Base-by-base conservation (phyloP, 148 eudicot genomes). In the Salicornia ramosissima region DNA sequence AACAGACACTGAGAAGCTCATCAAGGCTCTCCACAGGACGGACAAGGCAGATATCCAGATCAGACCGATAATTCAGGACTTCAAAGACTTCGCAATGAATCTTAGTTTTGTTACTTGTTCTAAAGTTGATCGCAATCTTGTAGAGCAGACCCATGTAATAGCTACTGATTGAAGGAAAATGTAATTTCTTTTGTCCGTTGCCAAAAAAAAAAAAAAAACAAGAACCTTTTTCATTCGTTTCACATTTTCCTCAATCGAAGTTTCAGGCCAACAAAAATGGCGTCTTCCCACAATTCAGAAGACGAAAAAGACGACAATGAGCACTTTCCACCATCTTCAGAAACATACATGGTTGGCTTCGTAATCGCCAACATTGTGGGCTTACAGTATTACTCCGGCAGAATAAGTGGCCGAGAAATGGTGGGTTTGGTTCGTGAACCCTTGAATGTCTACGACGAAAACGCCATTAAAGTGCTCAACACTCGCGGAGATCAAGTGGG, bases 341-440 rank as follows among this genome's bases (percentile, higher is more conserved):
- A 86, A 13, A 80, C 87, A n/a, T 85, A 79, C 84, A 40, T 85
- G 77, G 70, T 90, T 3, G 98, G 98, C 0, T 90, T 88, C 59
- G 72, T 88, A 1, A 71, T 90, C 13, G 95, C 73, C 6, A 87
- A 93, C 67, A 83, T 93, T 4, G 97, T 88, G 30, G 97, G 97
- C 5, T 5, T 85, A 0, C 86, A 85, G 57, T 72, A 87, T 60
- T 87, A 93, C 71, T n/a, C 79, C 1, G 96, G 92, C 40, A 59
- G 65, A 1, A 82, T 88, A 28, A 83, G 80, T 33, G 92, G 96
- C 45, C 80, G 92, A 19, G 92, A 93, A 73, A 69, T 88, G 80
- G 96, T 93, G 28, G 89, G 88, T 54, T 65, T 93, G 22, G 88
- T 88, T 7, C 89, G 96, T 0, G 96, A 93, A 16, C 89, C 91